A percentile compares a stretch with the other conserved stretches of the same genome.
phyloP scores from a whole-genome alignment of 345 rosid species.

The Rhizophora mangle region DNA sequence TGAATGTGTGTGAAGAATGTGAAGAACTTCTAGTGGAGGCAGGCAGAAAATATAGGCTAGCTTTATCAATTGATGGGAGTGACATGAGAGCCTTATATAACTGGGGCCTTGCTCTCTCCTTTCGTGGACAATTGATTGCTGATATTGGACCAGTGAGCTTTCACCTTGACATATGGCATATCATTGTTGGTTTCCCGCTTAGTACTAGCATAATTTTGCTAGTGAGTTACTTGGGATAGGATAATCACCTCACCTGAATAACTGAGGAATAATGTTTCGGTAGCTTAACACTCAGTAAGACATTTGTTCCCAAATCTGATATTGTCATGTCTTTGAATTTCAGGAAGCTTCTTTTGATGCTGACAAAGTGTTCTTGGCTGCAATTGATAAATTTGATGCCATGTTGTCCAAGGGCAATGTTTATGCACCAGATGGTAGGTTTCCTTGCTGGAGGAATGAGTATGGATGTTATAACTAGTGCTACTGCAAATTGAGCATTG shows the following conservation, averaged over 20 bases:
- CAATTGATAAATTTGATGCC: conserved; percentile 63
- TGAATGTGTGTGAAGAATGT: conserved; percentile 58
- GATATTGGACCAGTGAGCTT: conserved; percentile 72
- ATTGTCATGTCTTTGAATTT: conserved; percentile 15
- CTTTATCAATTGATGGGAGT: conserved; percentile 57
- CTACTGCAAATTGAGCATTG: not conserved
- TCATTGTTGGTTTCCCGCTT: not conserved
- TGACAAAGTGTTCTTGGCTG: conserved; percentile 72
- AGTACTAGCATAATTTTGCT: too few relatives aligned
- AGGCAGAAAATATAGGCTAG: conserved; percentile 60
- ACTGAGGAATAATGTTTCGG: not conserved
- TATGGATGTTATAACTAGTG: not conserved
- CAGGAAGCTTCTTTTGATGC: conserved; percentile 72
- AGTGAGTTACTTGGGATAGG: not conserved
- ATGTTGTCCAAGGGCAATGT: conserved; percentile 63
- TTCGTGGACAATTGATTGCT: conserved; percentile 68
- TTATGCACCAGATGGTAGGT: conserved; percentile 62
- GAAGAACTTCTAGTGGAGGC: conserved; percentile 67
- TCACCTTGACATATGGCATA: not conserved
- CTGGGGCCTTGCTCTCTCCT: conserved; percentile 76
- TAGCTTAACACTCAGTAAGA: not conserved
- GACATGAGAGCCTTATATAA: conserved; percentile 64
- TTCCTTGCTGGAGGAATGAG: not conserved
- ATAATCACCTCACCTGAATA: too few relatives aligned
- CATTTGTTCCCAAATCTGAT: not conserved